These are phyloP conservation scores for Colletotrichum coccodes DNA, from an alignment of 2,329 filamentous ascomycete species.

Conservation along the genomic window DNA sequence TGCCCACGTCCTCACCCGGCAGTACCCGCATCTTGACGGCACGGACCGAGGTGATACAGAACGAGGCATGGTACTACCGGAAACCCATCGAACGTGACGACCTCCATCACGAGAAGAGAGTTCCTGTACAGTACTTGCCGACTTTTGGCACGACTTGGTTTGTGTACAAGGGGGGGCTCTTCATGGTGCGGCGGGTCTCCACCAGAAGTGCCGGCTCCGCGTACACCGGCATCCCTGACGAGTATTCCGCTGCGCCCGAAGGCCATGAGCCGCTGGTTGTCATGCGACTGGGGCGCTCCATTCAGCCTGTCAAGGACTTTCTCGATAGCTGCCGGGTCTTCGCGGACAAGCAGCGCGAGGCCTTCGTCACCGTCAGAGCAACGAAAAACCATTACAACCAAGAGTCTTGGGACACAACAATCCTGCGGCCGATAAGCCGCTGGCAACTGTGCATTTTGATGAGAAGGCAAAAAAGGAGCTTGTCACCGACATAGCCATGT, in stretches of 20 bases:
- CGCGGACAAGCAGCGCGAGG: constrained; percentile 47
- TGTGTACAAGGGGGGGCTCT: constrained; percentile 43
- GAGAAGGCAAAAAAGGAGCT: constrained; percentile 67
- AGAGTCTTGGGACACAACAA: constrained; percentile 47
- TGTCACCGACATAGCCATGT: constrained; percentile 74
- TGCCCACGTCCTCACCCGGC: constrained; percentile 43
- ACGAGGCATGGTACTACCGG: constrained; percentile 44
- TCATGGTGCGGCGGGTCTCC: constrained; percentile 47
- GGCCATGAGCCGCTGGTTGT: constrained; percentile 50
- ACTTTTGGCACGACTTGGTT: constrained; percentile 51
- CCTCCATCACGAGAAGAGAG: constrained; percentile 44
- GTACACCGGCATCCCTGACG: constrained; percentile 38
- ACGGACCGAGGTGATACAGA: constrained; percentile 42
- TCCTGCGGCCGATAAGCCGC: constrained; percentile 37
- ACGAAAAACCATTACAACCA: constrained; percentile 39
- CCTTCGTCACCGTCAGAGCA: constrained; percentile 48
- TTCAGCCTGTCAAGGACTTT: constrained; percentile 42
- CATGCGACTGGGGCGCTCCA: constrained; percentile 49
- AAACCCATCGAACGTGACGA: constrained; percentile 42
- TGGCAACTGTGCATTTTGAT: constrained; percentile 50
- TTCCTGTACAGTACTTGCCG: constrained; percentile 48
- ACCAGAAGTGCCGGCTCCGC: constrained; percentile 19
- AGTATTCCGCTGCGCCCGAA: constrained; percentile 45
- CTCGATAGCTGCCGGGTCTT: constrained; percentile 42
- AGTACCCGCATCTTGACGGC: constrained; percentile 47